phyloP scores from a whole-genome alignment of 345 rosid species.

The Turritis glabra region DNA sequence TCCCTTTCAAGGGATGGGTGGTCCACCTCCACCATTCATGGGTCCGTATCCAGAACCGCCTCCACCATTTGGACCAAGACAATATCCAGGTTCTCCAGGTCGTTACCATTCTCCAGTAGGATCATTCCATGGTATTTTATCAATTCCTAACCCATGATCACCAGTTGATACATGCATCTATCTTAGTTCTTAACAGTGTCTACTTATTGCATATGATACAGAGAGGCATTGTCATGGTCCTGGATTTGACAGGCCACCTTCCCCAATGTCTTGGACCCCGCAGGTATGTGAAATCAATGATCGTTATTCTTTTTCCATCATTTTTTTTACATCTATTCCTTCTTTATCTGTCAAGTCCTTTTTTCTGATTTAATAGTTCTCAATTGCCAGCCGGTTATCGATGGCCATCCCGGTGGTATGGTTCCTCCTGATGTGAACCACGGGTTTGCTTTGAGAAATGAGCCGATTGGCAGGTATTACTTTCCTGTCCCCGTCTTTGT shows the following conservation, averaged over 20 bases:
- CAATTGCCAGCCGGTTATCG: constrained; percentile 46
- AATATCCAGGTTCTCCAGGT: constrained; percentile 60
- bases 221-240: constrained; percentile 71
- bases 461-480: constrained; percentile 54
- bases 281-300: constrained; percentile 48
- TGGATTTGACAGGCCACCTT: constrained; percentile 62
- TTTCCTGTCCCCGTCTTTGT: neutral
- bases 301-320: neutral
- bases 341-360: neutral
- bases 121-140: constrained; percentile 51
- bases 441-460: constrained; percentile 52
- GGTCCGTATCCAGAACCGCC: constrained; percentile 73
- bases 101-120: constrained; percentile 57
- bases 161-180: constrained; percentile 40
- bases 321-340: too few relatives aligned
- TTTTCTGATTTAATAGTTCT: constrained; percentile 1
- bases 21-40: constrained; percentile 54
- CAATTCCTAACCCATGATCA: constrained; percentile 46
- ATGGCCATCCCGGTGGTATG: constrained; percentile 54
- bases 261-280: constrained; percentile 77
- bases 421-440: constrained; percentile 55
- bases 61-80: constrained; percentile 71
- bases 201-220: constrained; percentile 41
- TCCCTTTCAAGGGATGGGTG: constrained; percentile 47
- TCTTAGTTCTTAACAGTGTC: constrained; percentile 39